These are phyloP conservation scores for Bothriochloa decipiens DNA, from an alignment of 176 grass and related monocot species.

Conservation along the genomic window DNA sequence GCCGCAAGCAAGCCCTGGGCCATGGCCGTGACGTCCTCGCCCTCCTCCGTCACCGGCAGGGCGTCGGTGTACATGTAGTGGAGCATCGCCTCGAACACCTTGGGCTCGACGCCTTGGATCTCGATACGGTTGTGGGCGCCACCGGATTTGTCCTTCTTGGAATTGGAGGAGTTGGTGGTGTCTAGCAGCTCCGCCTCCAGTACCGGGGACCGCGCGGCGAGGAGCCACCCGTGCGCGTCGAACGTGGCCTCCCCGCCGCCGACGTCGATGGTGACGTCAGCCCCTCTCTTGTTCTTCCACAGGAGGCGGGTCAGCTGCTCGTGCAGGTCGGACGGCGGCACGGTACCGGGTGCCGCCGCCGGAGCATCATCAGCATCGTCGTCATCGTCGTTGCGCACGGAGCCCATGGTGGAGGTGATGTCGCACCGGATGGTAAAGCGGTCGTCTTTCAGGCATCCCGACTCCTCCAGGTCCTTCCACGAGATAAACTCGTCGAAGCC, in stretches of 20 bases:
- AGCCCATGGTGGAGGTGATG: not conserved
- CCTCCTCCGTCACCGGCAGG: not conserved
- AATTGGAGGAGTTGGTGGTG: too few species aligned
- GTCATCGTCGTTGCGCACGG: too few species aligned
- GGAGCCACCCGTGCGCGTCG: constrained; percentile 22
- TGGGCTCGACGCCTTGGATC: not conserved
- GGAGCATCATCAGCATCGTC: too few species aligned
- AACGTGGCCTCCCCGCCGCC: not conserved
- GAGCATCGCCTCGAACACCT: constrained; percentile 10
- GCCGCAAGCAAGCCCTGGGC: too few species aligned
- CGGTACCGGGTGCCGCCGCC: not conserved
- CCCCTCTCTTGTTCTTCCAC: not conserved
- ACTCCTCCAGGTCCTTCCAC: not conserved
- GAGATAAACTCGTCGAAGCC: not conserved
- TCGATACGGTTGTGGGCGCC: not conserved
- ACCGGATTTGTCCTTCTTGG: too few species aligned
- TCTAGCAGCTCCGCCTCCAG: not conserved
- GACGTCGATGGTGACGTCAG: not conserved
- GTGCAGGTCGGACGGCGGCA: constrained; percentile 8
- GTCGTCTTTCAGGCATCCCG: not conserved
- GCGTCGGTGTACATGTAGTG: constrained; percentile 23
- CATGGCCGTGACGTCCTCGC: not conserved
- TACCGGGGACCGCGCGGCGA: not conserved
- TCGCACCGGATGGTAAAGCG: not conserved
- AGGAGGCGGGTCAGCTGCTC: not conserved